A percentile compares a stretch with the other conserved stretches of the same genome.
Conservation (phyloP, 441 rosid genomes). For the Pelargonium australe region DNA sequence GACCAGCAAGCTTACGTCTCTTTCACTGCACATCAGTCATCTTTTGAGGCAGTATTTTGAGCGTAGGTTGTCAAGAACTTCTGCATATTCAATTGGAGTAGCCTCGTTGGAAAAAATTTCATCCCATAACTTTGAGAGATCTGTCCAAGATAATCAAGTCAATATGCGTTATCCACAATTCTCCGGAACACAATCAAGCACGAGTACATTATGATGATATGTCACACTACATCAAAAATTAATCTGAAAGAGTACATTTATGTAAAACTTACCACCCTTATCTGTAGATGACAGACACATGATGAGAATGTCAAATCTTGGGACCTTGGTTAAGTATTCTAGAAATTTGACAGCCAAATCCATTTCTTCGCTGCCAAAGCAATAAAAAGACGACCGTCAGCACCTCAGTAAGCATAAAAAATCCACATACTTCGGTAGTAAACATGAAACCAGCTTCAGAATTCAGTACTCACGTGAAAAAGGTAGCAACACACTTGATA, state of each 20-base stretch:
- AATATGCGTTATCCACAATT: neutral
- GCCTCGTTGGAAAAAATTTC: slow-evolving; percentile 54
- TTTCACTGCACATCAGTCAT: slow-evolving; percentile 19
- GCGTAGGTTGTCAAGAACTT: slow-evolving; percentile 49
- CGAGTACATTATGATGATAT: too few species aligned
- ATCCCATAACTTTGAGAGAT: slow-evolving; percentile 66
- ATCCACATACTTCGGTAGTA: neutral
- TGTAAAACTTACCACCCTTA: slow-evolving; percentile 51
- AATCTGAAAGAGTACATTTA: neutral
- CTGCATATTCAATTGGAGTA: slow-evolving; percentile 52
- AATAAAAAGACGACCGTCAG: slow-evolving; percentile 18
- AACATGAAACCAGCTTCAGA: neutral
- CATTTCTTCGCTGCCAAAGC: slow-evolving; percentile 52
- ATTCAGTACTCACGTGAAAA: slow-evolving; percentile 48
- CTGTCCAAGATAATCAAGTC: slow-evolving; percentile 39
- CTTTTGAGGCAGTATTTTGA: slow-evolving; percentile 42
- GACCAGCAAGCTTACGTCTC: neutral
- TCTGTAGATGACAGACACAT: slow-evolving; percentile 71
- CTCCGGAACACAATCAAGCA: neutral
- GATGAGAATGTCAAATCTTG: slow-evolving; percentile 74
- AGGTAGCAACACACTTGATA: slow-evolving; percentile 55
- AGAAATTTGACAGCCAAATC: slow-evolving; percentile 68
- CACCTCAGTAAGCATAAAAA: neutral
- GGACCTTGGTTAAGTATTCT: slow-evolving; percentile 66
- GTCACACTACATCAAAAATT: neutral